Evolutionary conservation across 1,284 basidiomycete species (phyloP).

Genomic region (Malassezia slooffiae): DNA sequence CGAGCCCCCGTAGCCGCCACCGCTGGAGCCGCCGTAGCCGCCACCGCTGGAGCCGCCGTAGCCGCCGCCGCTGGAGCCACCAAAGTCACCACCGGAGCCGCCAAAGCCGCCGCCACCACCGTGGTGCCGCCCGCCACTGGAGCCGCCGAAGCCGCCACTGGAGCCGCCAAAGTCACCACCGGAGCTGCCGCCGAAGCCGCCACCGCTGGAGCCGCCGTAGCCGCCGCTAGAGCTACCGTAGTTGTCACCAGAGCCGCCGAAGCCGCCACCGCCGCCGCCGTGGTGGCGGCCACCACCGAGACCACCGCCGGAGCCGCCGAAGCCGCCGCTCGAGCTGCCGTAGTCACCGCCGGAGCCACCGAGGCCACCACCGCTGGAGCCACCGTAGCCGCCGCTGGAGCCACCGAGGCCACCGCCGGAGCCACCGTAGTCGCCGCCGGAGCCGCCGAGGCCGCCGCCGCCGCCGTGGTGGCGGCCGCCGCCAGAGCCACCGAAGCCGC

Average conservation of each 20-base stretch:
- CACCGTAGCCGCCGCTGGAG: conserved; percentile 12
- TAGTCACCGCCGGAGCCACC: conserved; percentile 3
- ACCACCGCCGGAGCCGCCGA: conserved; percentile 1
- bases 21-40: too few species aligned
- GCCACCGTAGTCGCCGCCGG: conserved; percentile 16
- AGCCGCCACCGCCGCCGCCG: not conserved
- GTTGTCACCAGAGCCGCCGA: not conserved
- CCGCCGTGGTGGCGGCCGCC: not conserved
- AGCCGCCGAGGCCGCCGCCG: conserved; percentile 13
- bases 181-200: not conserved
- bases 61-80: too few species aligned
- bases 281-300: too few species aligned
- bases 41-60: too few species aligned
- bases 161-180: not conserved
- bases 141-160: not conserved
- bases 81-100: too few species aligned
- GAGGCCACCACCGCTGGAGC: not conserved
- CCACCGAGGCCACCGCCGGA: conserved; percentile 11
- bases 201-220: not conserved
- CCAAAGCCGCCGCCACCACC: not conserved
- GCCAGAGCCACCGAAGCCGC: not conserved
- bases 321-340: not conserved
- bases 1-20: not conserved
- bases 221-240: not conserved
- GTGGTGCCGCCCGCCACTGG: not conserved